Evolutionary conservation across 805 yeast genomes (phyloP).

Genomic region (Suhomyces sp.): DNA sequence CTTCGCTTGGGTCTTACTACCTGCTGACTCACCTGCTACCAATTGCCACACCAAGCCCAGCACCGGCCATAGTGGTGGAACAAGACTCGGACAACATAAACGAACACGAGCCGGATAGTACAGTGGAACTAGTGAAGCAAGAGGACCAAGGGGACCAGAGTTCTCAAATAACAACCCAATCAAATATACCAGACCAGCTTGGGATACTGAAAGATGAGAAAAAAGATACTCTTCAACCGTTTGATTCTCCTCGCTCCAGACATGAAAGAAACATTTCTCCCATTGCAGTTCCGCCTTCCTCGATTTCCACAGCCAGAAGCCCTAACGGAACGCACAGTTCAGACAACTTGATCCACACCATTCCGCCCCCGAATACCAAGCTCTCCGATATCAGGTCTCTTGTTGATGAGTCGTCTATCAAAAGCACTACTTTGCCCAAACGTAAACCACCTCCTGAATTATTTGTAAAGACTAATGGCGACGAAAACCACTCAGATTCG

Average conservation of each 20-base stretch:
- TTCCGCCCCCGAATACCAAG: slow-evolving; percentile 3
- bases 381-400: slow-evolving; percentile 7
- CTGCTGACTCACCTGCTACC: not conserved
- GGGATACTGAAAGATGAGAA: not conserved
- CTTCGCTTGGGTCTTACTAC: slow-evolving; percentile 26
- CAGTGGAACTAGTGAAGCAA: not conserved
- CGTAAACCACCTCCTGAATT: slow-evolving; percentile 29
- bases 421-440: slow-evolving; percentile 6
- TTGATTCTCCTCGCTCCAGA: not conserved
- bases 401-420: not conserved
- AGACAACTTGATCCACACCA: slow-evolving; percentile 14
- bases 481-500: not conserved
- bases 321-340: slow-evolving; percentile 19
- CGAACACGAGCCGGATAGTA: not conserved
- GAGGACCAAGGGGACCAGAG: not conserved
- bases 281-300: slow-evolving; percentile 26
- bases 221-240: not conserved
- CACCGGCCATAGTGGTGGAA: slow-evolving; percentile 6
- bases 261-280: slow-evolving; percentile 16
- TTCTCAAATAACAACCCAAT: not conserved
- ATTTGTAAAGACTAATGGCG: slow-evolving; percentile 1
- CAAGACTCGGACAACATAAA: not conserved
- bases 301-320: slow-evolving; percentile 26
- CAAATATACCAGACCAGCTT: not conserved
- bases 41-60: slow-evolving; percentile 1